Evolutionary conservation across 1,139 yeast genomes (phyloP).

Genomic region (Suhomyces yuchorum): DNA sequence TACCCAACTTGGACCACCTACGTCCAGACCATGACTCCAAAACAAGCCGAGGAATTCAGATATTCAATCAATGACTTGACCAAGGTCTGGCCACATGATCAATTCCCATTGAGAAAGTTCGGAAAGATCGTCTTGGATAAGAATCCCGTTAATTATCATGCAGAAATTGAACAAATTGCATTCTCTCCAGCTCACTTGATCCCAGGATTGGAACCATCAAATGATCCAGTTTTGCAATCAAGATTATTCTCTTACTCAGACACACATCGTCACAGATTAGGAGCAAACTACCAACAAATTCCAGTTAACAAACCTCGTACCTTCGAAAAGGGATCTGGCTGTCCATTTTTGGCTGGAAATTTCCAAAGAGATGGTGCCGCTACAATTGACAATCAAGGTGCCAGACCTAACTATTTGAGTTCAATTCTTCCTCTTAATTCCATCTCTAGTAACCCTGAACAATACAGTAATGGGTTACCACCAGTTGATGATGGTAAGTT

Average conservation of each 20-base stretch:
- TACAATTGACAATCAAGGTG: constrained; percentile 23
- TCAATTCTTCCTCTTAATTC: constrained; percentile 25
- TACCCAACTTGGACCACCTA: constrained; percentile 65
- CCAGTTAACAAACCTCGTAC: constrained; percentile 31
- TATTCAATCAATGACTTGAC: constrained; percentile 72
- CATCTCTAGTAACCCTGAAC: constrained; percentile 19
- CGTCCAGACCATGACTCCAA: constrained; percentile 68
- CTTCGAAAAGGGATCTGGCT: constrained; percentile 21
- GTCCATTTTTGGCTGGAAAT: constrained; percentile 40
- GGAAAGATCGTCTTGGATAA: constrained; percentile 57
- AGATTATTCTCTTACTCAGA: constrained; percentile 61
- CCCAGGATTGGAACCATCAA: constrained; percentile 61
- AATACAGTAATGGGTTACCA: constrained; percentile 22
- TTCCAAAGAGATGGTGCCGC: constrained; percentile 44
- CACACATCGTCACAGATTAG: constrained; percentile 60
- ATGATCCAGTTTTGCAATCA: constrained; percentile 62
- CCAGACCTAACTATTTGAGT: constrained; percentile 37
- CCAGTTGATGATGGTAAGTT: constrained; percentile 23
- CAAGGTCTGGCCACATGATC: constrained; percentile 61
- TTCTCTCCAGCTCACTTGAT: constrained; percentile 61
- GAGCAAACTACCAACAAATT: constrained; percentile 33
- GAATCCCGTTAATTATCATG: constrained; percentile 58
- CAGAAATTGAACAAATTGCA: constrained; percentile 63
- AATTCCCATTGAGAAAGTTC: constrained; percentile 59
- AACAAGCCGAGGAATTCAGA: constrained; percentile 59